phyloP scores from a whole-genome alignment of 352 stramenopile species.

The Phytophthora pseudosyringae region DNA sequence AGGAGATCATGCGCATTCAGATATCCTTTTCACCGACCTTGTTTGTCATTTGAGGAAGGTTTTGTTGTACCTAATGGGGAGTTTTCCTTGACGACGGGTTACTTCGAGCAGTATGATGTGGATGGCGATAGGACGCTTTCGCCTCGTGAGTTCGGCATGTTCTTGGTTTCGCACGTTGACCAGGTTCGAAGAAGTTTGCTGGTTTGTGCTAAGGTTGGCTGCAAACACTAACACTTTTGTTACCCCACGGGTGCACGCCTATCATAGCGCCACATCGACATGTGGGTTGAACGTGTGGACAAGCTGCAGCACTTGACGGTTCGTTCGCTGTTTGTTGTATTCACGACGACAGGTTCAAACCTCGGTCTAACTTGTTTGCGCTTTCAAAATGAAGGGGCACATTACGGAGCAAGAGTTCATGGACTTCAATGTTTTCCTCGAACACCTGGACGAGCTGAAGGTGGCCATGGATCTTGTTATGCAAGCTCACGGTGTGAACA shows the following conservation, averaged over 20 bases:
- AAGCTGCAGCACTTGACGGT: conserved; percentile 64
- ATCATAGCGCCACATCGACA: conserved; percentile 56
- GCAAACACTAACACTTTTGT: not conserved
- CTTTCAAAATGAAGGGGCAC: conserved; percentile 43
- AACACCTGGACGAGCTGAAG: conserved; percentile 86
- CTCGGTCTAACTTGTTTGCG: not conserved
- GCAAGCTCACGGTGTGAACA: conserved; percentile 83
- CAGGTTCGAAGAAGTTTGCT: conserved; percentile 46
- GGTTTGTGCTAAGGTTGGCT: not conserved
- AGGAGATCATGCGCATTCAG: conserved; percentile 90
- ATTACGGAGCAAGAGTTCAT: conserved; percentile 86
- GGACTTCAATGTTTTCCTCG: conserved; percentile 84
- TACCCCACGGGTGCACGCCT: not conserved
- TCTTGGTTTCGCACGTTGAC: conserved; percentile 86
- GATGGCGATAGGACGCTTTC: conserved; percentile 83
- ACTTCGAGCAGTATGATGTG: conserved; percentile 92
- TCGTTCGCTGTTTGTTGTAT: conserved; percentile 2
- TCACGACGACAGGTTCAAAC: not conserved
- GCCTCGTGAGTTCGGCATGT: conserved; percentile 87
- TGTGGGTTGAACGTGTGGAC: conserved; percentile 87
- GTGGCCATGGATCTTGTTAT: conserved; percentile 87
- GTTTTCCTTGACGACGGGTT: conserved; percentile 62
- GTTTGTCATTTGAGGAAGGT: not conserved
- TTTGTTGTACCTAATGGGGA: not conserved
- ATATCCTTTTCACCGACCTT: conserved; percentile 71